Evolutionary conservation across 768 basidiomycete genomes (phyloP), one percentile per base, ranked within the genome.

Genomic region (Brasilioporus rufonigricans): DNA sequence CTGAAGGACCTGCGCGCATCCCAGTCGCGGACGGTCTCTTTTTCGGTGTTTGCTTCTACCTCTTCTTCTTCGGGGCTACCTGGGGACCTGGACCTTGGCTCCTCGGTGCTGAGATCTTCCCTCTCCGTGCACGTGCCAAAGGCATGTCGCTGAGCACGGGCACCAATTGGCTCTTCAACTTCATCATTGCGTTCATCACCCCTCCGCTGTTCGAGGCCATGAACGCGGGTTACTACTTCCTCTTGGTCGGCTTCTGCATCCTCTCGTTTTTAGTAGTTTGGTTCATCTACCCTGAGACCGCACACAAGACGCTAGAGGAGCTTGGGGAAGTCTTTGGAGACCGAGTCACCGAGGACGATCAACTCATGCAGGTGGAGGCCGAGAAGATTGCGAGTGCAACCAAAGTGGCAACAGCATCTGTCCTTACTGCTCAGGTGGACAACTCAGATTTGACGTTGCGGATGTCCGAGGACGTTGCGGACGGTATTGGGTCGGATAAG

Each of bases 161-260:
- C 51, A 70, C 65, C 16, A 70, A 70, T 33, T 70, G 68, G 68
- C 55, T 70, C 52, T 70, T 70, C 60, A 70, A 70, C 59, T 70
- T 77, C 58, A 65, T 75, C 56, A 67, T 79, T 57, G 78, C 77
- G 3, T 79, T 77, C 68, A 70, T 75, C 53, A 77, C 77, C 0
- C 86, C 87, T 3, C 85, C 80, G 56, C 76, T 87, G 36, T 85
- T 87, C 58, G 72, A 81, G 52, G 62, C 61, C 40, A 68, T 80
- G 62, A 61, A 63, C 11, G 80, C 74, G 26, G 79, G 77, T 0
- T 80, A 78, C 62, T 82, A 80, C 69, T 81, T 82, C 61, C 64
- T 81, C 41, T 71, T 81, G 50, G 67, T 77, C 35, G 77, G 75
- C 24, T 80, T 76, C 60, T 77, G 78, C 57, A 40, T 74, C 58